A percentile compares a stretch with the other conserved stretches of the same genome.
Conservation (phyloP, 202 grass and related monocot species). For the Dendrocalamus latiflorus region DNA sequence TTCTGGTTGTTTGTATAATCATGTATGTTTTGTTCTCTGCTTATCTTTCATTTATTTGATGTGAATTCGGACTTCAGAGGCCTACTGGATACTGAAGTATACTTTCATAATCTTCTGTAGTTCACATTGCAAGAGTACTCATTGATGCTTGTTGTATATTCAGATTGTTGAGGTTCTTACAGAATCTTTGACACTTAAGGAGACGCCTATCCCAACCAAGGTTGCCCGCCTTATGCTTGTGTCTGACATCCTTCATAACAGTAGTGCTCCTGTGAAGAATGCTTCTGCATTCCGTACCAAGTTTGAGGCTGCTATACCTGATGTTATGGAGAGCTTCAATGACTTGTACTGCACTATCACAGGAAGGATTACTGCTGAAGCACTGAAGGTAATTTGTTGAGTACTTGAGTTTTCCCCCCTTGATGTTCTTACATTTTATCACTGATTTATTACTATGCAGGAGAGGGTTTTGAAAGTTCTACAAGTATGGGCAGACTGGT, state of each 20-base stretch:
- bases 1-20: background rate
- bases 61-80: background rate
- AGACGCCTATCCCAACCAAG: too few relatives aligned
- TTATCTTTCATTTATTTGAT: background rate
- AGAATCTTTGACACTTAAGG: too few relatives aligned
- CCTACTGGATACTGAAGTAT: background rate
- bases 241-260: too few relatives aligned
- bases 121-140: conserved; percentile 1
- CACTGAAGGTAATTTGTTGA: conserved; percentile 72
- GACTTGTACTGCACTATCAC: conserved; percentile 86
- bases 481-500: conserved; percentile 99
- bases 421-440: conserved; percentile 13
- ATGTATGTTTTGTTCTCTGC: background rate
- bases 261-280: too few relatives aligned
- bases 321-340: too few relatives aligned
- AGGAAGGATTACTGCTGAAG: conserved; percentile 97
- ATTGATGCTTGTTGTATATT: conserved; percentile 16
- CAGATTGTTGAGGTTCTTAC: conserved; percentile 98
- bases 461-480: conserved; percentile 95
- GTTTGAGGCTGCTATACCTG: too few relatives aligned
- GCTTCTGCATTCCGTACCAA: too few relatives aligned
- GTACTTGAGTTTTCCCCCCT: background rate
- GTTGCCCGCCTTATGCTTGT: too few relatives aligned
- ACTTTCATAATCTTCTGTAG: conserved; percentile 5
- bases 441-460: conserved; percentile 47